Base-by-base conservation (phyloP, 2,329 filamentous ascomycete species). In the Verticillium albo-atrum region DNA sequence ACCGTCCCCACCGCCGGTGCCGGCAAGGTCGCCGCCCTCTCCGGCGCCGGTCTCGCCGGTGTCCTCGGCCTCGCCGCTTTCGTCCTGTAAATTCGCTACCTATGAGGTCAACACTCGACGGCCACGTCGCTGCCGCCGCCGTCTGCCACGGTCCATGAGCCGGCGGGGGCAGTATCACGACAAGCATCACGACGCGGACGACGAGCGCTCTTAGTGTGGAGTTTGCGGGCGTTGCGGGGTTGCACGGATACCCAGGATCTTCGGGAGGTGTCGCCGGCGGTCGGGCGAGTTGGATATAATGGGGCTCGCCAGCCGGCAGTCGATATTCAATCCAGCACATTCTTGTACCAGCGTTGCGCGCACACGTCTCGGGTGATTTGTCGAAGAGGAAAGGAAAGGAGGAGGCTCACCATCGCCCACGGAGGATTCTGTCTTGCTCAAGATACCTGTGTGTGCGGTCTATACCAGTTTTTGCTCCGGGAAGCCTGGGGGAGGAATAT, bases 41-140 rank as follows among this genome's bases (percentile, higher is more conserved):
- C 83, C 50, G 84, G 82, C 64, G 85, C 81, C 62, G 82, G 77
- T 66, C 81, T 88, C 67, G 84, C 82, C 67, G 84, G 81, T 78
- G 72, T 86, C 66, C 76, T 87, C 72, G 85, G 81, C 70, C 71
- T 87, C 62, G 83, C 81, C 70, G 84, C 82, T 72, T 77, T 82
- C 72, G 70, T 80, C 70, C 79, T 86, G 77, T 86, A 85, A 82
- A 80, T 77, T 72, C 65, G 65, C 68, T 68, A 26, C 20, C 42
- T 50, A 12, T 50, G 42, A 50, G 42, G 64, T 70, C 67, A 67
- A 69, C 67, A 66, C 66, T 74, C 67, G 66, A 68, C 66, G 66
- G 68, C 68, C 70, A 73, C 70, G 68, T 71, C 70, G 20, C 51
- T 53, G 25, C 25, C 51, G 14, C 26, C 20, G 27, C 34, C 42